Evolutionary conservation across 768 basidiomycete species (phyloP).

Genomic region (Exidia glandulosa): DNA sequence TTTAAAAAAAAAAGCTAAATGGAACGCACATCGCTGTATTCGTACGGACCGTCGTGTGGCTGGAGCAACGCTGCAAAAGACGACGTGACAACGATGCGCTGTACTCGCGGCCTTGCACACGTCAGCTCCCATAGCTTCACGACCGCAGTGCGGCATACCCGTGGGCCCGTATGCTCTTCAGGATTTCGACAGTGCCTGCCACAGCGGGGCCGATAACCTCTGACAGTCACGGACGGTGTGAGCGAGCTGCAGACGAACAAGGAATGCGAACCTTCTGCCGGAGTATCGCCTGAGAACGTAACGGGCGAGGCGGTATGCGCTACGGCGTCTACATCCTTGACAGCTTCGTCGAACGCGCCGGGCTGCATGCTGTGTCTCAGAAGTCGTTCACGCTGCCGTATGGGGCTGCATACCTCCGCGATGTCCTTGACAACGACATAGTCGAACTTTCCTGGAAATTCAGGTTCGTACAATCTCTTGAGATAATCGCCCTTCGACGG

Average conservation of each 20-base stretch:
- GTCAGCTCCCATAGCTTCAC: neutral
- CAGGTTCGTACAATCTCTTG: slow-evolving; percentile 34
- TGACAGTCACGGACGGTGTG: neutral
- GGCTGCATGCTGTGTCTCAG: slow-evolving; percentile 23
- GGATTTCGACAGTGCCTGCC: neutral
- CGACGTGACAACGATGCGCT: slow-evolving; percentile 60
- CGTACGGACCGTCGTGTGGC: neutral
- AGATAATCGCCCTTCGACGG: slow-evolving; percentile 48
- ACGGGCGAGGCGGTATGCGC: slow-evolving; percentile 57
- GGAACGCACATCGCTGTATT: neutral
- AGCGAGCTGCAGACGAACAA: neutral
- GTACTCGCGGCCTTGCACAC: slow-evolving; percentile 30
- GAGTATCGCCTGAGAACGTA: slow-evolving; percentile 37
- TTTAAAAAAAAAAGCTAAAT: neutral
- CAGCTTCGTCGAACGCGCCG: slow-evolving; percentile 68
- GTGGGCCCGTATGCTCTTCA: neutral
- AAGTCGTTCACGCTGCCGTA: neutral
- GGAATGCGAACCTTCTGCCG: slow-evolving; percentile 20
- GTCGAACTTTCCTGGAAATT: slow-evolving; percentile 48
- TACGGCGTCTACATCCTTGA: slow-evolving; percentile 64
- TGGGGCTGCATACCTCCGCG: slow-evolving; percentile 27
- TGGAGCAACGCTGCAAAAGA: slow-evolving; percentile 41
- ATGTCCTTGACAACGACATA: slow-evolving; percentile 63
- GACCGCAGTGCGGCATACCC: neutral
- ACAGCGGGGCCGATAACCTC: slow-evolving; percentile 21